Evolutionary conservation across 352 stramenopile genomes (phyloP), one percentile per base, ranked within the genome.

Genomic region (Globisporangium solare): DNA sequence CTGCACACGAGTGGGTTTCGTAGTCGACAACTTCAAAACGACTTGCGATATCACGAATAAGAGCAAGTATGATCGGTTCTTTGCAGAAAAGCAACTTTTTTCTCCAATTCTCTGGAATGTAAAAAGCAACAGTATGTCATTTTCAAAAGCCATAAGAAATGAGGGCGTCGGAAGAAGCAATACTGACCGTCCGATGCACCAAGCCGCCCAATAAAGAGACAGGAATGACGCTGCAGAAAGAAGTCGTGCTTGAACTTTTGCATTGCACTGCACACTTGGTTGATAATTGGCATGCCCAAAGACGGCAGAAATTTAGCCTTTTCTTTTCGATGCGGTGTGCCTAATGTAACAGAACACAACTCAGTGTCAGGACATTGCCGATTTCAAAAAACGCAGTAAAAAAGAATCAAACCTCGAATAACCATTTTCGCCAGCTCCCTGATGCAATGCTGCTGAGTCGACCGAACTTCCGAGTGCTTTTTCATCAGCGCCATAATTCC

Each of bases 171-270:
- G 39, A 27, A 20, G 31, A 1, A 32, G 32, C 5, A 43, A 21
- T 27, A 61, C 57, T 18, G 6, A 79, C 71, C 56, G 47, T 58
- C 62, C 7, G 49, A 66, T 37, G 31, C 59, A 13, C 72, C 74
- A 6, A 86, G 68, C 6, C 66, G 71, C 24, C 78, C 78, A 51
- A 86, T 68, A 21, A 86, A 63, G 32, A 78, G 40, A 42, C 75
- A 74, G 0, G 56, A 61, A 37, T 76, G 54, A 1, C 64, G 63
- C 45, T 76, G 70, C 2, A 89, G 60, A 3, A 58, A 15, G 41
- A 61, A 71, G 24, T 88, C 73, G 22, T 68, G 64, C 21, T 72
- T 70, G 48, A 87, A 91, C 47, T 67, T 76, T 7, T 74, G 47
- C 61, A 86, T 75, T 1, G 80, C 74, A n/a, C 57, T 47, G 21